These are phyloP conservation scores for Diplogelasinospora grovesii DNA, from an alignment of 495 filamentous ascomycete species.

Conservation along the genomic window DNA sequence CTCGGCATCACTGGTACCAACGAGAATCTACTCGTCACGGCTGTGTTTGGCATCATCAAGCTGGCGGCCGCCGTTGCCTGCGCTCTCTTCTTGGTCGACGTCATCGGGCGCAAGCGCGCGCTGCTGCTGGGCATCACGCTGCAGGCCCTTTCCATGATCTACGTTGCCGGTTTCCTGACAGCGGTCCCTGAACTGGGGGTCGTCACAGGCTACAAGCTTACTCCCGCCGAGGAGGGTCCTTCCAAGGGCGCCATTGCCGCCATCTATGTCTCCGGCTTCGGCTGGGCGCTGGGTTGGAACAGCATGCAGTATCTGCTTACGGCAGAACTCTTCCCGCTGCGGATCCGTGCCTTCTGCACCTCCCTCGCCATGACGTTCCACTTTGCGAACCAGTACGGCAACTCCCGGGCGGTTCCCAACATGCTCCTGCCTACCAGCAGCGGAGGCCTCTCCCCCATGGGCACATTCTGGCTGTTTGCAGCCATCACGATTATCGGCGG, in stretches of 20 bases:
- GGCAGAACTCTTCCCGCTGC: conserved; percentile 66
- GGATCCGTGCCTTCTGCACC: conserved; percentile 45
- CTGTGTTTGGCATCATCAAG: conserved; percentile 66
- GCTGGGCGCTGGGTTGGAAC: conserved; percentile 73
- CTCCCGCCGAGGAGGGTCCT: conserved; percentile 24
- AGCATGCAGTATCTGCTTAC: conserved; percentile 70
- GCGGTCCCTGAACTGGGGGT: conserved; percentile 41
- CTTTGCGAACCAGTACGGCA: conserved; percentile 69
- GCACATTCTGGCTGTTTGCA: conserved; percentile 62
- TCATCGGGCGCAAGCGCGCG: conserved; percentile 65
- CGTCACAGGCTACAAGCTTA: conserved; percentile 16
- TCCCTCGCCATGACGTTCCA: conserved; percentile 53
- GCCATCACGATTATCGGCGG: conserved; percentile 53
- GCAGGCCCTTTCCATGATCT: conserved; percentile 59
- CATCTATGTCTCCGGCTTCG: conserved; percentile 59
- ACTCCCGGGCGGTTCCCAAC: conserved; percentile 50
- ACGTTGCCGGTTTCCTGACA: conserved; percentile 60
- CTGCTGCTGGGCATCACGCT: conserved; percentile 57
- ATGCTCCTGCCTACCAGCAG: conserved; percentile 44
- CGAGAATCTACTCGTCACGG: conserved; percentile 59
- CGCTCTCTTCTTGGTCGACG: conserved; percentile 66
- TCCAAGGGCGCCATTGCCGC: conserved; percentile 55
- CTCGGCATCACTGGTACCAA: conserved; percentile 56
- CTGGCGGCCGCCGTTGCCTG: conserved; percentile 56
- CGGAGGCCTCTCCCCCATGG: conserved; percentile 44